These are phyloP conservation scores for Zymoseptoria passerinii DNA, from an alignment of 2,329 filamentous ascomycete species.

Conservation along the genomic window DNA sequence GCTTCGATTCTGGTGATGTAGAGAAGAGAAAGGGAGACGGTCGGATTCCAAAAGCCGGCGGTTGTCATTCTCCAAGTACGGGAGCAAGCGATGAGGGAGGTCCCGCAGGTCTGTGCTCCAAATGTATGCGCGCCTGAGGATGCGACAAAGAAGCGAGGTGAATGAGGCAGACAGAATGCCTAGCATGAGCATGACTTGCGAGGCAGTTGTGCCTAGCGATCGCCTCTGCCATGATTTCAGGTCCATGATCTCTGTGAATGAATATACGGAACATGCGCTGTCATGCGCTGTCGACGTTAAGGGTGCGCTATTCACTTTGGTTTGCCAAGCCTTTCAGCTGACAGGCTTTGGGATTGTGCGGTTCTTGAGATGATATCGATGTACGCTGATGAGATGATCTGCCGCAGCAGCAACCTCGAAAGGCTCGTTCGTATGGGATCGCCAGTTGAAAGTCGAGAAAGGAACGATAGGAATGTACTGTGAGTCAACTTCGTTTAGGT, in stretches of 20 bases:
- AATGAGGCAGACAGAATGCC: neutral
- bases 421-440: neutral
- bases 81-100: neutral
- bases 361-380: neutral
- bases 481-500: neutral
- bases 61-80: neutral
- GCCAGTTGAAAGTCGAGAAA: neutral
- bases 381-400: neutral
- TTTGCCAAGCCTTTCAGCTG: neutral
- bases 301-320: neutral
- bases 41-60: neutral
- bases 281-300: neutral
- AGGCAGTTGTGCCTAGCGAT: neutral
- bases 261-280: neutral
- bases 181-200: neutral
- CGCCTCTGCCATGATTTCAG: neutral
- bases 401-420: neutral
- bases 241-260: neutral
- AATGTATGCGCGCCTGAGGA: neutral
- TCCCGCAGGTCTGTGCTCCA: neutral
- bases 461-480: neutral
- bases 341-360: neutral
- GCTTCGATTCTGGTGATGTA: neutral
- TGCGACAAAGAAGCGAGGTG: neutral
- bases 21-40: neutral